phyloP scores from a whole-genome alignment of 257 asterid genomes.

The Echium plantagineum region DNA sequence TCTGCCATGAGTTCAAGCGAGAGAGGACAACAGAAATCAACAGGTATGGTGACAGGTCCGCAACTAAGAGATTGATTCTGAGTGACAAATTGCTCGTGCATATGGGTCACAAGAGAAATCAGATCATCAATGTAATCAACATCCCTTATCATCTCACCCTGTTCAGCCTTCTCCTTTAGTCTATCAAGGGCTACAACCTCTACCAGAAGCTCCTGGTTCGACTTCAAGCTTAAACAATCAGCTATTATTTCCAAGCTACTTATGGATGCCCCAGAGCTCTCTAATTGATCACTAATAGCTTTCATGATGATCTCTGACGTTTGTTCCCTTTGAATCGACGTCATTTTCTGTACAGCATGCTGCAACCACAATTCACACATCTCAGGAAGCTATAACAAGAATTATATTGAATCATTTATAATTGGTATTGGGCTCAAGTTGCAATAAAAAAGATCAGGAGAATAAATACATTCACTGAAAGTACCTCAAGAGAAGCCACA shows the following conservation, averaged over 20 bases:
- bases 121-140: slow-evolving; percentile 28
- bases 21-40: slow-evolving; percentile 31
- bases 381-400: background rate
- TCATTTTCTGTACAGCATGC: slow-evolving; percentile 21
- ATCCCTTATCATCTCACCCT: slow-evolving; percentile 23
- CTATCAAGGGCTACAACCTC: slow-evolving; percentile 32
- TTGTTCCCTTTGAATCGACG: slow-evolving; percentile 19
- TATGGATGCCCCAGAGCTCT: slow-evolving; percentile 22
- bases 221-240: slow-evolving; percentile 18
- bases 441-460: background rate
- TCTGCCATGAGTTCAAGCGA: slow-evolving; percentile 35
- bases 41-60: slow-evolving; percentile 27
- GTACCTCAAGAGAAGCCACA: slow-evolving; percentile 65
- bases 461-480: slow-evolving; percentile 11
- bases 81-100: slow-evolving; percentile 20
- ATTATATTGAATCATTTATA: background rate
- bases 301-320: slow-evolving; percentile 13
- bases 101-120: slow-evolving; percentile 24
- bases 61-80: slow-evolving; percentile 25
- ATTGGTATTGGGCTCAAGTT: background rate
- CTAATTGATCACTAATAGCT: slow-evolving; percentile 24
- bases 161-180: slow-evolving; percentile 29
- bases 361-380: slow-evolving; percentile 10
- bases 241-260: slow-evolving; percentile 22
- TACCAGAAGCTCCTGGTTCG: slow-evolving; percentile 30